Base-by-base conservation (phyloP, 169 alveolate genomes). In the Plasmodium gallinaceum region DNA sequence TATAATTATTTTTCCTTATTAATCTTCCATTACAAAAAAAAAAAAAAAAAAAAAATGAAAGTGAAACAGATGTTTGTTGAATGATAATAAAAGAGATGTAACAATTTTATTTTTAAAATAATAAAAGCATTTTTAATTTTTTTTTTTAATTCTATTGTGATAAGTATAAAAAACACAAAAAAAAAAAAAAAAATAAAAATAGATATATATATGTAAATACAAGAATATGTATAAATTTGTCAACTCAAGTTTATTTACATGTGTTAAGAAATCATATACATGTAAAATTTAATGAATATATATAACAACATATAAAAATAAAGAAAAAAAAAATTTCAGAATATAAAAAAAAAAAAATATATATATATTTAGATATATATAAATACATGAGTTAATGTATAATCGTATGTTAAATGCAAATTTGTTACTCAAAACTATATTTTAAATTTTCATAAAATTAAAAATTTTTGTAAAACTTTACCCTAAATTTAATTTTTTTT, bases 121-220 rank as follows among this genome's bases (percentile, higher is more conserved):
- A 72, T 51, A 72, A 72, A 72, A 72, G 85, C 85, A 51, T 72
- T 72, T 51, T 72, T 72, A 72, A 72, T 72, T 72, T 74, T 74
- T 73, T 73, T 57, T 26, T 57, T 73, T n/a, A 52, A 73, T 73
- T 73, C 71, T 54, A 46, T 75, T 75, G 74, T 75, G 74, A 61
- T 75, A 75, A 48, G 74, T 37, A 75, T 61, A 75, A 75, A 48
- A 75, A 26, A 62, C 74, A 75, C 66, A 75, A 48, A 75, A 43
- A 75, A 61, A 75, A 20, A 46, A 62, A 76, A 76, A 76, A 62
- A 76, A 61, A 46, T 43, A 45, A 22, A 75, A n/a, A 61, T 51
- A 74, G 32, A 18, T 18, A 62, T 64, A 57, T 60, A 60, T n/a
- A 74, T 32, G 43, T 69, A 46, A 7, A 20, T 48, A 69, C 46